These are phyloP conservation scores for Saccharomycopsis phalli DNA, from an alignment of 1,139 yeast species.

Conservation along the genomic window DNA sequence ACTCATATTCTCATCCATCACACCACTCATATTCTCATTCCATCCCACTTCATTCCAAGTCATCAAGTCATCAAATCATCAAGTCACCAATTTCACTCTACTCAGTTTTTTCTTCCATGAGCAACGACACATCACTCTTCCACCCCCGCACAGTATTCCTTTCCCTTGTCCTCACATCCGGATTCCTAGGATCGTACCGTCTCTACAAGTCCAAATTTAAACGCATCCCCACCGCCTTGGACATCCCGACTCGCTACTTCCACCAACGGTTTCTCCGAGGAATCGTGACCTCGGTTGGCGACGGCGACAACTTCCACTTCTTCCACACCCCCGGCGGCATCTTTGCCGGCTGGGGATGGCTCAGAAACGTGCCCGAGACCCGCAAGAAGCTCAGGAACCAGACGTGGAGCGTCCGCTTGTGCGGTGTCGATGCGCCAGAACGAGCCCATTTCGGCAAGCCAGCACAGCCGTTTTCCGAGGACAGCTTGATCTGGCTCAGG, in stretches of 20 bases:
- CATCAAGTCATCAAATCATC: too few relatives aligned
- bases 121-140: conserved; percentile 15
- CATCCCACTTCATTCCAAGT: too few relatives aligned
- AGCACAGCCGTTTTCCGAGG: conserved; percentile 81
- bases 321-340: conserved; percentile 92
- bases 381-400: conserved; percentile 29
- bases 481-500: conserved; percentile 72
- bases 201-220: conserved; percentile 31
- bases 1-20: too few relatives aligned
- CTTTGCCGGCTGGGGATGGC: conserved; percentile 90
- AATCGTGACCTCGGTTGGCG: conserved; percentile 85
- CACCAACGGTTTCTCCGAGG: conserved; percentile 55
- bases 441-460: conserved; percentile 91
- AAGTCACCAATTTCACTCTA: too few relatives aligned
- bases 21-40: too few relatives aligned
- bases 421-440: conserved; percentile 99
- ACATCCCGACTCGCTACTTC: conserved; percentile 33
- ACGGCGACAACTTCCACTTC: conserved; percentile 90
- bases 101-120: too few relatives aligned
- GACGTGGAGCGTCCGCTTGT: conserved; percentile 53
- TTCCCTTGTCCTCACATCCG: conserved; percentile 27
- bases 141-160: conserved; percentile 25
- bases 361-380: conserved; percentile 44
- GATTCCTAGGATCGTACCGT: conserved; percentile 29
- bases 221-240: conserved; percentile 32